Evolutionary conservation across 805 yeast species (phyloP), one percentile per base, ranked within the genome.

Genomic region (Wickerhamiella shivajii): DNA sequence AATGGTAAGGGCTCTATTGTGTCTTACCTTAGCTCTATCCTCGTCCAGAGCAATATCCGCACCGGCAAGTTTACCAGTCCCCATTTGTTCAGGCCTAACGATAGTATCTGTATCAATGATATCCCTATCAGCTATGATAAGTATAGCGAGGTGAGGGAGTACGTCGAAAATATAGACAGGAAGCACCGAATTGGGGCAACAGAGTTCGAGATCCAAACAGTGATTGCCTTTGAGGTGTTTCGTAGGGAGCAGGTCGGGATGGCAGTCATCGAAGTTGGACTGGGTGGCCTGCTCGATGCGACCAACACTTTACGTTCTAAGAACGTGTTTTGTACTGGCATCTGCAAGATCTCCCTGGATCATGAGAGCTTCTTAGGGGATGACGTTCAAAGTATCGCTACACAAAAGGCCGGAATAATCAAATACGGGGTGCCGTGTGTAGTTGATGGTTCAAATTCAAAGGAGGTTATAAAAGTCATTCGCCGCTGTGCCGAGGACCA

Each of bases 1-100:
- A 87, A 87, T 50, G 98, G 98, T 0, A 87, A 87, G 50, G 98
- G 98, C 0, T 84, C 96, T 0, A 79, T 85, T 0, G 73, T 93
- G 38, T 74, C 95, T 0, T 85, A 84, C 50, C 38, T 90, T 6
- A 64, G 83, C 3, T 71, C 83, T 12, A 61, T 76, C 2, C 53
- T 85, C 17, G 62, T 69, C 14, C 51, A 53, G 10, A 61, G 69
- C 15, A 59, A 50, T 11, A 54, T 68, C 25, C 49, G 55, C 18
- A 70, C 73, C 33, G 97, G 97, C 1, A 68, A 76, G 40, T 87
- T 84, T 59, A 84, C 92, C 1, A 77, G 93, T 3, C 98, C 98
- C 1, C 94, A 85, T 56, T 53, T 87, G 44, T 44, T 81, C 2
- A 58, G 69, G 28, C 67, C 76, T 25, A 71, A 77, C 46, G 97